These are phyloP conservation scores for Stagonosporopsis cucurbitacearum DNA, from an alignment of 2,329 filamentous ascomycete species.

Conservation along the genomic window DNA sequence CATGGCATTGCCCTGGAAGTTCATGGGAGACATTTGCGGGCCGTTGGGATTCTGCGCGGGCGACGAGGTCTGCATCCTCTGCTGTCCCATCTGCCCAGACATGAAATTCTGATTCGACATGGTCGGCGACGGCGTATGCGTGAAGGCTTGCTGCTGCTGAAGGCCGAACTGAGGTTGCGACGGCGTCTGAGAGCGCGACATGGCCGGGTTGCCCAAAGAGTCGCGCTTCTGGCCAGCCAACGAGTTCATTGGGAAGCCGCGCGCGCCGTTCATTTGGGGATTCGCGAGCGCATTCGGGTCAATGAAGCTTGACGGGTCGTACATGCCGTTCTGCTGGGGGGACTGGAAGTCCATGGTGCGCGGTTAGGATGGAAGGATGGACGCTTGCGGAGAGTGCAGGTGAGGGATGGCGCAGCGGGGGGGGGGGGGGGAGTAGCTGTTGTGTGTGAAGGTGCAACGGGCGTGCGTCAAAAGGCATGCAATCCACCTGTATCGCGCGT, in stretches of 20 bases:
- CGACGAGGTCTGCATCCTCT: slow-evolving; percentile 84
- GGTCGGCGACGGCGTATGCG: slow-evolving; percentile 92
- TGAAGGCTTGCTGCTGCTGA: slow-evolving; percentile 72
- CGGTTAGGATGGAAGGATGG: slow-evolving; percentile 21
- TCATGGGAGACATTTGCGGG: slow-evolving; percentile 51
- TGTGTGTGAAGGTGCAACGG: slow-evolving; percentile 19
- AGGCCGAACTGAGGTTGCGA: slow-evolving; percentile 72
- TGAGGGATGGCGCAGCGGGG: slow-evolving; percentile 20
- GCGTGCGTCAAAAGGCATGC: slow-evolving; percentile 34
- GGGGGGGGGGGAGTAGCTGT: no score
- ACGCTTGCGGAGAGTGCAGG: slow-evolving; percentile 13
- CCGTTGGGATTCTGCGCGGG: slow-evolving; percentile 78
- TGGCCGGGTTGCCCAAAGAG: slow-evolving; percentile 58
- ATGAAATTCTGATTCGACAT: slow-evolving; percentile 79
- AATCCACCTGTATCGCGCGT: slow-evolving; percentile 35
- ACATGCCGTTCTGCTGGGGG: slow-evolving; percentile 47
- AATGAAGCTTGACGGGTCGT: slow-evolving; percentile 47
- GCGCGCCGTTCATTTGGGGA: slow-evolving; percentile 71
- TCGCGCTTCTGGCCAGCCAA: slow-evolving; percentile 89
- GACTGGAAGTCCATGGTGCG: slow-evolving; percentile 47
- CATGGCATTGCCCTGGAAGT: slow-evolving; percentile 45
- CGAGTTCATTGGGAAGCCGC: slow-evolving; percentile 78
- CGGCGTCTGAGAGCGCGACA: slow-evolving; percentile 92
- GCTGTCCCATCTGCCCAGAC: slow-evolving; percentile 61
- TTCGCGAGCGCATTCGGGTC: slow-evolving; percentile 50